Evolutionary conservation across 192 early-diverging fungal genomes (phyloP), one percentile per base, ranked within the genome.

Genomic region (Backusella australiensis): DNA sequence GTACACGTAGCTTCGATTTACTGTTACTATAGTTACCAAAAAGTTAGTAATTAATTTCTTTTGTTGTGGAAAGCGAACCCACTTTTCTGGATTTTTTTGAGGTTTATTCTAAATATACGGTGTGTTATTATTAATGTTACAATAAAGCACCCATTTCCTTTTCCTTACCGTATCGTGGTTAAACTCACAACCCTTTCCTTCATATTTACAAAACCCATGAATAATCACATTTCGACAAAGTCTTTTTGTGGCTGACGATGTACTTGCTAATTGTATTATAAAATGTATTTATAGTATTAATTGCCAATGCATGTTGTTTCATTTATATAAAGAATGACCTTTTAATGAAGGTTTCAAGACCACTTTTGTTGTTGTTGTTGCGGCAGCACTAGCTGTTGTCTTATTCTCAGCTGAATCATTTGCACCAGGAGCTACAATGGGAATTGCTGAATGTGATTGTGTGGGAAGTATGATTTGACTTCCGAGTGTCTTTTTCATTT

Each of bases 191-290:
- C 94, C 94, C 68, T 89, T 90, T 73, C 86, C 85, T 83, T 96
- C 94, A 75, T 84, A 94, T 79, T 95, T 94, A 84, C 94, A 96
- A 73, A 86, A 92, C 4, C 94, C 94, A 85, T 94, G 92, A 77
- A 94, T 94, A 56, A 94, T 87, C 66, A 94, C 85, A 82, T 94
- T 93, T 56, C 91, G 87, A 81, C 93, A 94, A 32, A 84, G 84
- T 67, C 91, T 84, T 71, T 79, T 81, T 4, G n/a, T 65, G 11
- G 19, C 39, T 49, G 42, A 63, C 15, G 39, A 46, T 29, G 23
- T 15, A 71, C 44, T 71, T 49, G 36, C 70, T 71, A 49, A 70
- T 21, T 19, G 14, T 34, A 14, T 34, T n/a, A 67, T 67, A 66
- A 19, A 15, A 49, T 15, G 14, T 53, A 6, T 53, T 69, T 32